phyloP scores from a whole-genome alignment of 2,329 filamentous ascomycete species.

The Stemphylium vesicarium region DNA sequence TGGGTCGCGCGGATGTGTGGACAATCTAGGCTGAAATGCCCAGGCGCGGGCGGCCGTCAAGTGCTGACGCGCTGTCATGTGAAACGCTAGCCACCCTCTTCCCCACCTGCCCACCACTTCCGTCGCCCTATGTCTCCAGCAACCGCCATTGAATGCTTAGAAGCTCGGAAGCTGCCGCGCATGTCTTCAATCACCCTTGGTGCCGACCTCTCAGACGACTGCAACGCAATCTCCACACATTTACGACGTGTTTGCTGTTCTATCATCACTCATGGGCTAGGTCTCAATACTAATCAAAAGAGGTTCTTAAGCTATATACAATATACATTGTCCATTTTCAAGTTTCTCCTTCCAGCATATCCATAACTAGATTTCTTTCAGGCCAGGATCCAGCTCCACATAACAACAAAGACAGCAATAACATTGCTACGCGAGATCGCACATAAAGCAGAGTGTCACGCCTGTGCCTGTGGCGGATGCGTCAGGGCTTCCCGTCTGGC shows the following conservation, averaged over 20 bases:
- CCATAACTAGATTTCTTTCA: neutral
- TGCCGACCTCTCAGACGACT: neutral
- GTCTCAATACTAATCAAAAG: neutral
- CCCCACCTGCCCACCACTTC: neutral
- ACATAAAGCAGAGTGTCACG: neutral
- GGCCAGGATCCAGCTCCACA: neutral
- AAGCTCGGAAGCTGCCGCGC: neutral
- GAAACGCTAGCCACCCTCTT: constrained; percentile 5
- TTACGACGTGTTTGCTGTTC: too few relatives aligned
- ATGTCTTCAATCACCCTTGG: neutral
- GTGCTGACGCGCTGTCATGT: constrained; percentile 17
- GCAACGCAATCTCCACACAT: too few relatives aligned
- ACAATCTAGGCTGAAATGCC: constrained; percentile 1
- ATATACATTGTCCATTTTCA: neutral
- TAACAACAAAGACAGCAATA: neutral
- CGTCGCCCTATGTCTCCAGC: neutral
- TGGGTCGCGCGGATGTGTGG: neutral
- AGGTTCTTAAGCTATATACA: neutral
- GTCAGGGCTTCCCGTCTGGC: neutral
- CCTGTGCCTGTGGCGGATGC: neutral
- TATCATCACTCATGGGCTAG: neutral
- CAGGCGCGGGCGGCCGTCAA: constrained; percentile 2
- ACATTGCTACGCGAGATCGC: neutral
- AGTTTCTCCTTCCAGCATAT: neutral
- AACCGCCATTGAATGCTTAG: neutral